A percentile compares a stretch with the other conserved stretches of the same genome.
Conservation (phyloP, 257 asterid species). For the Eucommia ulmoides region DNA sequence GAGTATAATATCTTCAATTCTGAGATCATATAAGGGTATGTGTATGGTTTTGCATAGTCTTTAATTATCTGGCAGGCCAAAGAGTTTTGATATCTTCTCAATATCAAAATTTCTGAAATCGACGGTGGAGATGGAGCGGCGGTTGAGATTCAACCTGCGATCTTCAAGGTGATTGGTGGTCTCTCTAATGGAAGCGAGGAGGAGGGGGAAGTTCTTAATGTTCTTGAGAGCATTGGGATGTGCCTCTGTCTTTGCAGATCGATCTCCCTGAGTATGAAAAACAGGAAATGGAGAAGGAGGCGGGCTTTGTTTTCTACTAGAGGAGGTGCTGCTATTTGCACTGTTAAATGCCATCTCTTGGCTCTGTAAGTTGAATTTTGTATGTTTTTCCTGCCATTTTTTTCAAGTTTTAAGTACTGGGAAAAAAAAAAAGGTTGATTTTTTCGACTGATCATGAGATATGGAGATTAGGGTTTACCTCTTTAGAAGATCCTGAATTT, state of each 20-base stretch:
- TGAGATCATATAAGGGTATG: too few relatives aligned
- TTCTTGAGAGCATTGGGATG: slow-evolving; percentile 84
- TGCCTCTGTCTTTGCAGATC: slow-evolving; percentile 63
- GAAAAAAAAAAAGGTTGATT: neutral
- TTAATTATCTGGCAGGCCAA: slow-evolving; percentile 36
- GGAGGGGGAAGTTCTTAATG: slow-evolving; percentile 73
- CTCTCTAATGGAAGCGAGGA: slow-evolving; percentile 68
- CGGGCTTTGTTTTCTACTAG: slow-evolving; percentile 23
- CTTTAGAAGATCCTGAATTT: slow-evolving; percentile 17
- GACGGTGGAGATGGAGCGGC: slow-evolving; percentile 45
- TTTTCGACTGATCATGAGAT: neutral
- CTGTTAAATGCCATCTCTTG: slow-evolving; percentile 20
- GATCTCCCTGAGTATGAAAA: slow-evolving; percentile 29
- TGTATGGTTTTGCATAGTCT: too few relatives aligned
- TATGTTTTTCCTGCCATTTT: slow-evolving; percentile 23
- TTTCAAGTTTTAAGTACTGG: neutral
- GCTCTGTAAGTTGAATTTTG: slow-evolving; percentile 13
- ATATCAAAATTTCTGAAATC: slow-evolving; percentile 54
- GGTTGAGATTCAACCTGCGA: slow-evolving; percentile 42
- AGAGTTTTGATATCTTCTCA: slow-evolving; percentile 54
- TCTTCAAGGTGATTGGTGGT: slow-evolving; percentile 58
- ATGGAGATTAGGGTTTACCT: slow-evolving; percentile 27
- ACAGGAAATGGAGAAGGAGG: slow-evolving; percentile 56
- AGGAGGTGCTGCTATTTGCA: slow-evolving; percentile 31
- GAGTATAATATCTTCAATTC: too few relatives aligned